Evolutionary conservation across 2,329 filamentous ascomycete species (phyloP).

Genomic region (Beauveria scarabaeidicola): DNA sequence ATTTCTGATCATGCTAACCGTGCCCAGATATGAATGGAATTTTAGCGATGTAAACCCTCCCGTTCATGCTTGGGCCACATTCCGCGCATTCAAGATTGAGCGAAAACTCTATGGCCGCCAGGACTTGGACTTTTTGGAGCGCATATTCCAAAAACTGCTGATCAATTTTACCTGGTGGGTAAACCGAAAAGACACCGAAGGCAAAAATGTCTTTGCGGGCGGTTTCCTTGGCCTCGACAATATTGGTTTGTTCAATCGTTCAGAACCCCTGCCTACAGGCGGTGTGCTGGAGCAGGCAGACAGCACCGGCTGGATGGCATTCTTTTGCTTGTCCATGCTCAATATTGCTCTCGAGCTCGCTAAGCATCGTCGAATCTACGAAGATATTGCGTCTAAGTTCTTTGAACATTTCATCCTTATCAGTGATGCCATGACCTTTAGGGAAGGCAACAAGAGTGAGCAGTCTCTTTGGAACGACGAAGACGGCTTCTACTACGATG

Average conservation of each 20-base stretch:
- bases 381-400: constrained; percentile 96
- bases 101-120: constrained; percentile 93
- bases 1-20: constrained; percentile 13
- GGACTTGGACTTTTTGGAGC: constrained; percentile 89
- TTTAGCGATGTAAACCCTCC: constrained; percentile 96
- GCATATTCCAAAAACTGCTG: constrained; percentile 91
- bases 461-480: constrained; percentile 93
- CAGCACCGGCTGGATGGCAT: constrained; percentile 98
- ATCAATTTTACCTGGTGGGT: constrained; percentile 99
- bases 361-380: constrained; percentile 89
- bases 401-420: constrained; percentile 99
- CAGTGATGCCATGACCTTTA: constrained; percentile 92
- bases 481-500: constrained; percentile 97
- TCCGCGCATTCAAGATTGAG: constrained; percentile 96
- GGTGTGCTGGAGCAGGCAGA: constrained; percentile 93
- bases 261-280: constrained; percentile 86
- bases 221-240: constrained; percentile 95
- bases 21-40: constrained; percentile 73
- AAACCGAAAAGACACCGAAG: constrained; percentile 87
- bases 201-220: constrained; percentile 96
- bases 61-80: constrained; percentile 92
- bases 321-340: constrained; percentile 93
- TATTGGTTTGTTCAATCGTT: constrained; percentile 94
- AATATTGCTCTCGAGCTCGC: constrained; percentile 93
- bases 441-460: constrained; percentile 58